Percentiles rank a stretch among this genome's conserved stretches.
Evolutionary conservation across 495 filamentous ascomycete genomes (phyloP).

Genomic region (Pyrenula massariospora): DNA sequence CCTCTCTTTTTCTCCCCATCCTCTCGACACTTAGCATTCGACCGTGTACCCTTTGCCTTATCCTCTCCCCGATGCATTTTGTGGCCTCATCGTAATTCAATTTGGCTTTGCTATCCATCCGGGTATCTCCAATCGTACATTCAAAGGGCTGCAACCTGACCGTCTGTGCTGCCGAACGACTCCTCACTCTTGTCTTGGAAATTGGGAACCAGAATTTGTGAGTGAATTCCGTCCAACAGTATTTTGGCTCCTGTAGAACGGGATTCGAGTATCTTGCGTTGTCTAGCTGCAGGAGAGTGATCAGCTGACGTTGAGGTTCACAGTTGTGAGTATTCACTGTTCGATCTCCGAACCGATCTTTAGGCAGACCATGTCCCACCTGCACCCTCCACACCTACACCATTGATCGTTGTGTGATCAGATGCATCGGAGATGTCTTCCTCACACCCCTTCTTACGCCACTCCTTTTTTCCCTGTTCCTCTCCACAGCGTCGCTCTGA

Average conservation of each 20-base stretch:
- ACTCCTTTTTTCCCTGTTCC: not conserved
- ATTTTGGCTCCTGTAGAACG: not conserved
- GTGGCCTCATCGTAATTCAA: slow-evolving; percentile 1
- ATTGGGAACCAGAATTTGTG: not conserved
- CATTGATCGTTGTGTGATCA: not conserved
- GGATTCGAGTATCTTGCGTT: not conserved
- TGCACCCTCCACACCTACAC: not conserved
- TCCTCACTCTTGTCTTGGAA: not conserved
- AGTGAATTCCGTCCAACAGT: not conserved
- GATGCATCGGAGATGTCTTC: not conserved
- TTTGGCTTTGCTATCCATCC: slow-evolving; percentile 1
- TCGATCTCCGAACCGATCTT: not conserved
- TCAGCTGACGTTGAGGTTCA: not conserved
- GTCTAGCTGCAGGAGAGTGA: not conserved
- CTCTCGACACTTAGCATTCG: slow-evolving; percentile 1
- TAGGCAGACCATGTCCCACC: not conserved
- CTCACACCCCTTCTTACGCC: not conserved
- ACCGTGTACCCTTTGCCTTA: not conserved
- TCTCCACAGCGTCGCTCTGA: not conserved
- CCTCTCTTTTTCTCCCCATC: not conserved
- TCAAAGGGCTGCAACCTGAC: not conserved
- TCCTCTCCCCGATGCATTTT: not conserved
- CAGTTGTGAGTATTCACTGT: not conserved
- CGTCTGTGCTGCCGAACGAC: not conserved
- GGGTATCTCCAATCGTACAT: slow-evolving; percentile 1